phyloP scores from a whole-genome alignment of 495 filamentous ascomycete species.

The Penicillium cataractarum region DNA sequence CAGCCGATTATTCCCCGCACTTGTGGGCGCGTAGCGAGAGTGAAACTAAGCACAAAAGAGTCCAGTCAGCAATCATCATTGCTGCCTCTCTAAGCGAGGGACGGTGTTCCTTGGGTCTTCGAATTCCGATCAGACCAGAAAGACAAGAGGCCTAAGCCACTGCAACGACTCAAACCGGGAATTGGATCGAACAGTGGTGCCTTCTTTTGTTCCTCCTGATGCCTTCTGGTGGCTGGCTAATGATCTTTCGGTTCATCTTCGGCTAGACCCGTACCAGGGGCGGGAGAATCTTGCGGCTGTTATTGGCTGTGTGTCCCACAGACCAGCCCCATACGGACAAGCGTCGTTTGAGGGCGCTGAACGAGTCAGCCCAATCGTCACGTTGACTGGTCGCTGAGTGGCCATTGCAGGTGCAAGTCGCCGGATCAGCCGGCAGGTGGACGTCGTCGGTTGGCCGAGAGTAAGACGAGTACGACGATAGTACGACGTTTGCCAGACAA shows the following conservation, averaged over 20 bases:
- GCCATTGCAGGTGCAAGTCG: background rate
- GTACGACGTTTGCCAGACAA: background rate
- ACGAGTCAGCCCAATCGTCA: background rate
- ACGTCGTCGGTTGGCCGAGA: constrained; percentile 9
- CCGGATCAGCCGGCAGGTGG: constrained; percentile 22
- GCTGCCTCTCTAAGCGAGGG: background rate
- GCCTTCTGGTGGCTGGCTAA: background rate
- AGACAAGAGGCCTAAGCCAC: background rate
- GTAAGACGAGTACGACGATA: background rate
- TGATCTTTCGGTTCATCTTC: constrained; percentile 9
- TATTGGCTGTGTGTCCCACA: constrained; percentile 4
- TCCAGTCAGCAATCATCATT: background rate
- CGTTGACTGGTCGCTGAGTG: background rate
- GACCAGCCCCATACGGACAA: background rate
- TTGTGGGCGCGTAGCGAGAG: background rate
- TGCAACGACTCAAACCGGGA: background rate
- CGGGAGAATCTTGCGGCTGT: background rate
- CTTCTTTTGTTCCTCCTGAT: constrained; percentile 5
- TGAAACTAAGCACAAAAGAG: background rate
- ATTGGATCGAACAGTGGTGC: constrained; percentile 2
- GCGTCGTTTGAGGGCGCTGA: constrained; percentile 2
- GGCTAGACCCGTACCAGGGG: constrained; percentile 21
- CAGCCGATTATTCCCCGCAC: background rate
- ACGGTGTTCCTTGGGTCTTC: constrained; percentile 2
- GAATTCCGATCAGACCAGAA: background rate